These are phyloP conservation scores for Solanum hybrid DNA, from an alignment of 305 asterid genomes.

Conservation along the genomic window DNA sequence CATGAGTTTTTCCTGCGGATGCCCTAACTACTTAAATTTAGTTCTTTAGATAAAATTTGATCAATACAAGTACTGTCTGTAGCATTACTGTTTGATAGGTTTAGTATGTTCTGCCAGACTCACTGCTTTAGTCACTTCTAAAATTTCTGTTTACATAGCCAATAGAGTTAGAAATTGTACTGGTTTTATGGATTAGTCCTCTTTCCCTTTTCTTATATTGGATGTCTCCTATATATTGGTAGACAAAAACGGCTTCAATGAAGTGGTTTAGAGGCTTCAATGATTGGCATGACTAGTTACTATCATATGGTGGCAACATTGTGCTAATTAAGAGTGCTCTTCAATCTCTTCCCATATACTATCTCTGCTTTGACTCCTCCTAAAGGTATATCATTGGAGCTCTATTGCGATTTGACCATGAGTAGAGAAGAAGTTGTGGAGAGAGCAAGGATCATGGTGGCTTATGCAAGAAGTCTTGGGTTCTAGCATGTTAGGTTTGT, in stretches of 20 bases:
- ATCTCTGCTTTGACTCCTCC: neutral
- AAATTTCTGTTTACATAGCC: neutral
- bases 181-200: neutral
- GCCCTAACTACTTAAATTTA: too few relatives aligned
- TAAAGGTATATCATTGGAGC: neutral
- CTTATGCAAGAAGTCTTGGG: neutral
- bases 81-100: too few relatives aligned
- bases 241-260: too few relatives aligned
- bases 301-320: neutral
- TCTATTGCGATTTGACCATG: neutral
- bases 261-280: neutral
- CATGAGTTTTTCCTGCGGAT: too few relatives aligned
- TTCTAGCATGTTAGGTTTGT: neutral
- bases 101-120: too few relatives aligned
- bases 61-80: too few relatives aligned
- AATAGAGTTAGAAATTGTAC: neutral
- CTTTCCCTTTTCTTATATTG: neutral
- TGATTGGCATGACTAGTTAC: neutral
- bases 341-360: neutral
- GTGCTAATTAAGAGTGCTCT: neutral
- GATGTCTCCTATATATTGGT: too few relatives aligned
- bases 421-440: neutral
- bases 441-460: neutral
- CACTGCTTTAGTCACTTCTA: too few relatives aligned
- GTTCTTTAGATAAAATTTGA: too few relatives aligned